Base-by-base conservation (phyloP, 768 basidiomycete genomes). In the Obba rivulosa region DNA sequence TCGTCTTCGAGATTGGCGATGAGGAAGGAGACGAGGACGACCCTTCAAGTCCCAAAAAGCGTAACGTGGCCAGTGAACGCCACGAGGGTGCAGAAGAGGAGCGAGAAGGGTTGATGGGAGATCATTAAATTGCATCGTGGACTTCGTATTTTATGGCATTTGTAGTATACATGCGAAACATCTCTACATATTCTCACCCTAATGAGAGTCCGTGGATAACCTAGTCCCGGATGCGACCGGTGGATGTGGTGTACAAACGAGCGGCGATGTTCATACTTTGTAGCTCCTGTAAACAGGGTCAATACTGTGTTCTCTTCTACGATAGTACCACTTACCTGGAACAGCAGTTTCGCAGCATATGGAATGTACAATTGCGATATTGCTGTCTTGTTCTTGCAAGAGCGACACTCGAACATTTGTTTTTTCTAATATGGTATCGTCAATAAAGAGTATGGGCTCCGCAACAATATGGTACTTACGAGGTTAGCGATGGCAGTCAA, bases 321-420 rank as follows among this genome's bases (percentile, higher is more conserved):
- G 41, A 34, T 28, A 37, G 3, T 25, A 17, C 13, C 38, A 65
- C 75, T 37, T 59, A 83, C 92, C 81, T 96, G 94, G 85, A 96
- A 93, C 39, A 97, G 76, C 47, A 96, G 69, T 66, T 98, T 96
- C 17, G 95, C 95, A 10, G 96, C 95, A 63, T 99, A 99, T 22
- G 96, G 94, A 65, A 95, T 90, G 59, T 90, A 88, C 5, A 91
- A 64, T 57, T 93, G 93, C 43, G 90, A 92, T 64, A 87, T 87
- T 25, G 90, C 90, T 16, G 92, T 95, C 73, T 94, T 94, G 74
- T 96, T 97, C 64, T 93, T 89, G 70, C 95, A 98, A 20, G 93
- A 88, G 47, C 95, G 88, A 63, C 96, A 99, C 77, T 98, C 92
- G 66, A 97, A 98, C 34, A 83, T 93, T 78, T 97, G 95, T 69